Percentiles rank a stretch among this genome's conserved stretches.
phyloP scores from a whole-genome alignment of 75 land plant genomes.

The Pinus taeda region DNA sequence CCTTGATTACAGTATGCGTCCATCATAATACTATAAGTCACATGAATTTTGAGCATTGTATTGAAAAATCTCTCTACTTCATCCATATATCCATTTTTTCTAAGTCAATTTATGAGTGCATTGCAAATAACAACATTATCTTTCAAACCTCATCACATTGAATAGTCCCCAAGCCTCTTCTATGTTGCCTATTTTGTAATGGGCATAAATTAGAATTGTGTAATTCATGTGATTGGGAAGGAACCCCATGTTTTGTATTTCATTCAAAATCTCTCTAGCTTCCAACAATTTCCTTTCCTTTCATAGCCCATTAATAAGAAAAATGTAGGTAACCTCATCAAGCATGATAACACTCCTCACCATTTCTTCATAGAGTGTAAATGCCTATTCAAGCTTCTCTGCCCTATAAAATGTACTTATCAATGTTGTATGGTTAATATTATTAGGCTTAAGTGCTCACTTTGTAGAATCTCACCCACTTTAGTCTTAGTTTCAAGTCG shows the following conservation, averaged over 20 bases:
- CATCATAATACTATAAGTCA: too few species aligned
- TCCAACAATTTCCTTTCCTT: constrained; percentile 36
- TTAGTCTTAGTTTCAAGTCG: neutral
- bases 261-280: constrained; percentile 40
- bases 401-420: constrained; percentile 43
- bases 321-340: constrained; percentile 61
- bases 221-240: constrained; percentile 65
- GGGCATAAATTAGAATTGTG: constrained; percentile 40
- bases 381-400: constrained; percentile 35
- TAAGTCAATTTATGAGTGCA: too few species aligned
- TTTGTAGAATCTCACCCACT: neutral
- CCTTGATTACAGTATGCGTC: too few species aligned
- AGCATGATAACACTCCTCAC: constrained; percentile 41
- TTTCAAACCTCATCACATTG: too few species aligned
- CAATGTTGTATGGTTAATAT: constrained; percentile 49
- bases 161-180: too few species aligned
- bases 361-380: constrained; percentile 46
- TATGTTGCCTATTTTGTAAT: constrained; percentile 28
- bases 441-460: constrained; percentile 22
- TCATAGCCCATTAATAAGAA: constrained; percentile 62
- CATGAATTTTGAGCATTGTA: too few species aligned
- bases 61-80: too few species aligned
- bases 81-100: too few species aligned
- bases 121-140: too few species aligned
- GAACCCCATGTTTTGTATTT: constrained; percentile 57